phyloP scores from a whole-genome alignment of 495 filamentous ascomycete species.

The Penicillium crystallinum region DNA sequence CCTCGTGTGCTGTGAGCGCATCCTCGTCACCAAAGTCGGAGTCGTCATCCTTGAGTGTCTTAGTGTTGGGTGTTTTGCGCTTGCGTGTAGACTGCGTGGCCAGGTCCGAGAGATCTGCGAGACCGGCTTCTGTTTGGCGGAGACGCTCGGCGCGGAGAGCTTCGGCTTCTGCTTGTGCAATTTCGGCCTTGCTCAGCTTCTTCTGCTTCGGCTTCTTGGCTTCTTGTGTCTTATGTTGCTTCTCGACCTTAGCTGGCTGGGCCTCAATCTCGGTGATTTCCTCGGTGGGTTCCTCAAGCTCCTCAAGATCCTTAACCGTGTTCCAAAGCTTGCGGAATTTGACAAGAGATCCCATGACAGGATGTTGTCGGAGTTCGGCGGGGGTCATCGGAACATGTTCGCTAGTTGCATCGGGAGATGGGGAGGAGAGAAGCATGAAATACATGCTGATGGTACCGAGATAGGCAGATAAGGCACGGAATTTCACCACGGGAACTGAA shows the following conservation, averaged over 20 bases:
- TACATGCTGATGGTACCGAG: slow-evolving; percentile 85
- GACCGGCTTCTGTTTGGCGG: slow-evolving; percentile 58
- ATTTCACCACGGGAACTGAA: slow-evolving; percentile 60
- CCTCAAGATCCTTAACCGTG: slow-evolving; percentile 54
- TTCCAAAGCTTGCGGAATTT: slow-evolving; percentile 77
- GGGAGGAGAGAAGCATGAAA: slow-evolving; percentile 81
- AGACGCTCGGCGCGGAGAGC: slow-evolving; percentile 52
- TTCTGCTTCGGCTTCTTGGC: slow-evolving; percentile 29
- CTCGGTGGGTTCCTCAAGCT: slow-evolving; percentile 9
- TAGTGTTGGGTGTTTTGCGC: slow-evolving; percentile 32
- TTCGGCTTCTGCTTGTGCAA: slow-evolving; percentile 47
- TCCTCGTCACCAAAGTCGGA: slow-evolving; percentile 68
- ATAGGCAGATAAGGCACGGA: slow-evolving; percentile 74
- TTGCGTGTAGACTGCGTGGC: slow-evolving; percentile 27
- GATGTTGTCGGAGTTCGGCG: slow-evolving; percentile 73
- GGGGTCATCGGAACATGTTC: slow-evolving; percentile 54
- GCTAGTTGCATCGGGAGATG: slow-evolving; percentile 48
- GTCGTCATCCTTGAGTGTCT: slow-evolving; percentile 37
- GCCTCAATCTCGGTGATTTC: slow-evolving; percentile 6
- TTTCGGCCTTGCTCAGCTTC: slow-evolving; percentile 49
- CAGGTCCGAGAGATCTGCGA: slow-evolving; percentile 58
- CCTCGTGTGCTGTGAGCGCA: slow-evolving; percentile 55
- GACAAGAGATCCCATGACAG: slow-evolving; percentile 79
- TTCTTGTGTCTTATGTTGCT: slow-evolving; percentile 18
- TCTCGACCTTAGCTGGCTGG: slow-evolving; percentile 15